phyloP scores from a whole-genome alignment of 345 rosid genomes.

The Reutealis trisperma region DNA sequence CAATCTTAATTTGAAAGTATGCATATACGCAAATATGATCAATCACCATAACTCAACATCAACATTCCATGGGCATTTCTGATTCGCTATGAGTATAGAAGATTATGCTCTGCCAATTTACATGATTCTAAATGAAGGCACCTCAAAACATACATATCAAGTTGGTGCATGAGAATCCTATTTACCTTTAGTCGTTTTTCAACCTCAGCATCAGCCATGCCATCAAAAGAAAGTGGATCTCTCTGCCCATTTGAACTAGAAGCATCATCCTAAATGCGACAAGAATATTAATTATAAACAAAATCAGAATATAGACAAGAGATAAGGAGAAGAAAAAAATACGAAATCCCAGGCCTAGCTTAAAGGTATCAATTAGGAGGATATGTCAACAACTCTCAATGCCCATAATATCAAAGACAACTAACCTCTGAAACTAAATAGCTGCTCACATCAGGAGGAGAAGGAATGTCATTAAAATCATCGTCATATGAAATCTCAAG shows the following conservation, averaged over 20 bases:
- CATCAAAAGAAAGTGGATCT: conserved; percentile 74
- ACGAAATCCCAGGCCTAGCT: not conserved
- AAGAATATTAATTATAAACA: conserved; percentile 25
- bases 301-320: conserved; percentile 2
- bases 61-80: conserved; percentile 9
- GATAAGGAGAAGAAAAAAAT: not conserved
- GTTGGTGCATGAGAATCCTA: conserved; percentile 13
- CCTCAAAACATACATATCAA: conserved; percentile 5
- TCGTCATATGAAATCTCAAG: conserved; percentile 80
- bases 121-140: not conserved
- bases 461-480: conserved; percentile 66
- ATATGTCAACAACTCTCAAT: conserved; percentile 2
- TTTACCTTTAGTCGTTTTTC: conserved; percentile 83
- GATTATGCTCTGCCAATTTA: not conserved
- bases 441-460: conserved; percentile 95
- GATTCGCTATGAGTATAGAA: not conserved
- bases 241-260: conserved; percentile 61
- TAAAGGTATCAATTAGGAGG: not conserved
- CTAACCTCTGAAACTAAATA: conserved; percentile 91
- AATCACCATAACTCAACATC: not conserved
- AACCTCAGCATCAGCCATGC: conserved; percentile 84
- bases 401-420: conserved; percentile 20
- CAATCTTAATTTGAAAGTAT: conserved; percentile 8
- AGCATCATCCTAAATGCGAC: conserved; percentile 67
- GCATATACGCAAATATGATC: not conserved